Percentiles rank a stretch among this genome's conserved stretches.
Conservation (phyloP, 495 filamentous ascomycete genomes). For the Daldinia concentrica region DNA sequence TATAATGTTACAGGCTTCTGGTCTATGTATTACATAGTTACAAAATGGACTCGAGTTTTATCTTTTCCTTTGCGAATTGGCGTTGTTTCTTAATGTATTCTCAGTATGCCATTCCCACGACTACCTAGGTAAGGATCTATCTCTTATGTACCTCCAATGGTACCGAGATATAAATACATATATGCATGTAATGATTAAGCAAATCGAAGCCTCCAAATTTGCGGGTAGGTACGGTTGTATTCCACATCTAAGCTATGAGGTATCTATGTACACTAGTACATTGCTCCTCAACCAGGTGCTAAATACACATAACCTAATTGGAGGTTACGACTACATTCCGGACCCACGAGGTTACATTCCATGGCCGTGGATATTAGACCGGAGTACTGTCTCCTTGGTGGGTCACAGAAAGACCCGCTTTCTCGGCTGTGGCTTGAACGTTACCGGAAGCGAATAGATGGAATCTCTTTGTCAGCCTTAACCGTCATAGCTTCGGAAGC, state of each 20-base stretch:
- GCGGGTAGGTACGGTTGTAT: constrained; percentile 11
- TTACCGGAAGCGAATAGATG: constrained; percentile 25
- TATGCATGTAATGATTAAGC: constrained; percentile 11
- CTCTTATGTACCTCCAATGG: neutral
- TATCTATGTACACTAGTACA: too few species aligned
- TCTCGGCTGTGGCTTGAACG: constrained; percentile 30
- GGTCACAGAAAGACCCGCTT: neutral
- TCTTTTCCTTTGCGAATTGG: neutral
- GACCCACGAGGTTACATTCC: constrained; percentile 24
- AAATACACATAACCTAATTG: constrained; percentile 25
- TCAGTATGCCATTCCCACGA: neutral
- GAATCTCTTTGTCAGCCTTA: neutral
- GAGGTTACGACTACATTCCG: constrained; percentile 14
- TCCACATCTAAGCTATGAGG: too few species aligned
- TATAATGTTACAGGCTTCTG: neutral
- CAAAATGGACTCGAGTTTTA: neutral
- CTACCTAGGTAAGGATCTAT: too few species aligned
- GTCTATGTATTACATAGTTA: neutral
- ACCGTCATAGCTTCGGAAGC: constrained; percentile 11
- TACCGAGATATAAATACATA: neutral
- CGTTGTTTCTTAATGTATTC: neutral
- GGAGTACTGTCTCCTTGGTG: constrained; percentile 25
- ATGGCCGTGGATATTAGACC: constrained; percentile 1
- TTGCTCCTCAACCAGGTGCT: constrained; percentile 20
- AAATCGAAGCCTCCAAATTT: neutral